A percentile compares a stretch with the other conserved stretches of the same genome.
phyloP scores from a whole-genome alignment of 2,329 filamentous ascomycete genomes.

The Paramyrothecium roridum region DNA sequence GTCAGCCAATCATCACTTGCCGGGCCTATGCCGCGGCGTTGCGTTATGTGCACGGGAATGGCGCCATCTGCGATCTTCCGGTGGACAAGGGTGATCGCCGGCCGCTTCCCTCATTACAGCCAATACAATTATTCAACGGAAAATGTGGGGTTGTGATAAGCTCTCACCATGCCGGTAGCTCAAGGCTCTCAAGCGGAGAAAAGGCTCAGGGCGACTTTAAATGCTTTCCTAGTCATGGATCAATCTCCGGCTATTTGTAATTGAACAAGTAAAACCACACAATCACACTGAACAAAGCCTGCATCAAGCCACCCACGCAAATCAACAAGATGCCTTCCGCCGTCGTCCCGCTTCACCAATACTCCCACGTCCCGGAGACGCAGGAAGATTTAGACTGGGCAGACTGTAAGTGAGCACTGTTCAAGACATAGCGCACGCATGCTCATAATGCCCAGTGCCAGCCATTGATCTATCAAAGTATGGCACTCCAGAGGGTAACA shows the following conservation, averaged over 20 bases:
- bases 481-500: constrained; percentile 25
- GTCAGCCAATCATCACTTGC: background rate
- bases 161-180: no score
- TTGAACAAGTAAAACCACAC: no score
- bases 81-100: no score
- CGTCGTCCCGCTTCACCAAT: constrained; percentile 24
- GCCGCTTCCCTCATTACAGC: no score
- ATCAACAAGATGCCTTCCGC: constrained; percentile 26
- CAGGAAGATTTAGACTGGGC: constrained; percentile 33
- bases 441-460: constrained; percentile 17
- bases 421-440: background rate
- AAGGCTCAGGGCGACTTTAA: no score
- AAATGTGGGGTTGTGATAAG: no score
- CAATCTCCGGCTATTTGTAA: no score
- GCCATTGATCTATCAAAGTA: constrained; percentile 30
- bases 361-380: constrained; percentile 31
- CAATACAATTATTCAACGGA: no score
- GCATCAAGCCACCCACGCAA: background rate
- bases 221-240: no score
- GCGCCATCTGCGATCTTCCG: background rate
- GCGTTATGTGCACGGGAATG: background rate
- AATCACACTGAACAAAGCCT: no score
- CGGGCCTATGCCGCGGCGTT: background rate
- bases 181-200: no score
- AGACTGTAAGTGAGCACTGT: constrained; percentile 19